Percentiles rank a stretch among this genome's conserved stretches.
Conservation (phyloP, 768 basidiomycete species). For the Mycena venus region DNA sequence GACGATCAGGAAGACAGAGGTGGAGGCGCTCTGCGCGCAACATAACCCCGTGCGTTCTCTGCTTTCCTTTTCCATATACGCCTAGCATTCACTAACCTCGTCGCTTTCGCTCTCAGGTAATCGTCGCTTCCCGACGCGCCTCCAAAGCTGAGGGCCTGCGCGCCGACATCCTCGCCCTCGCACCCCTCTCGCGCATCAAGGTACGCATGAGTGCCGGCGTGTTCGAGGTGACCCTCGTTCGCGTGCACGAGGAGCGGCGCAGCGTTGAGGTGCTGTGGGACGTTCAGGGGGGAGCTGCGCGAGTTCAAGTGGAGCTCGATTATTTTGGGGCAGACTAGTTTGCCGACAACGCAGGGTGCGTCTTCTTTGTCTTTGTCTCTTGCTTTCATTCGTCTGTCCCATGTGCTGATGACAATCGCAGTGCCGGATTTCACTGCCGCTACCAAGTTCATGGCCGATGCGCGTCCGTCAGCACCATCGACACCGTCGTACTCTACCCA, state of each 20-base stretch:
- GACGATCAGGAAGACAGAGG: conserved; percentile 78
- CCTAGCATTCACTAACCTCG: conserved; percentile 1
- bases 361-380: too few species aligned
- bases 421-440: background rate
- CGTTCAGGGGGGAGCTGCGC: conserved; percentile 67
- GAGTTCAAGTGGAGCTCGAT: conserved; percentile 90
- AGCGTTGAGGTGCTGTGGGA: conserved; percentile 90
- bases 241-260: conserved; percentile 75
- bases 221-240: conserved; percentile 86
- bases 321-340: conserved; percentile 65
- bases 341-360: conserved; percentile 5
- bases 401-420: background rate
- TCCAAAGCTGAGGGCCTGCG: conserved; percentile 82
- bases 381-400: background rate
- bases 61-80: background rate
- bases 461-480: background rate
- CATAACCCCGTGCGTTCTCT: conserved; percentile 87
- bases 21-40: conserved; percentile 84
- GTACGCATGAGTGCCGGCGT: conserved; percentile 87
- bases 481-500: too few species aligned
- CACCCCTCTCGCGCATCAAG: conserved; percentile 82
- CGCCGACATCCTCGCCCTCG: conserved; percentile 76
- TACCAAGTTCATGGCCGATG: background rate
- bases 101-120: conserved; percentile 58
- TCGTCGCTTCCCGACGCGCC: conserved; percentile 81